These are phyloP conservation scores for Yarrowia deformans DNA, from an alignment of 805 yeast genomes.

Conservation along the genomic window DNA sequence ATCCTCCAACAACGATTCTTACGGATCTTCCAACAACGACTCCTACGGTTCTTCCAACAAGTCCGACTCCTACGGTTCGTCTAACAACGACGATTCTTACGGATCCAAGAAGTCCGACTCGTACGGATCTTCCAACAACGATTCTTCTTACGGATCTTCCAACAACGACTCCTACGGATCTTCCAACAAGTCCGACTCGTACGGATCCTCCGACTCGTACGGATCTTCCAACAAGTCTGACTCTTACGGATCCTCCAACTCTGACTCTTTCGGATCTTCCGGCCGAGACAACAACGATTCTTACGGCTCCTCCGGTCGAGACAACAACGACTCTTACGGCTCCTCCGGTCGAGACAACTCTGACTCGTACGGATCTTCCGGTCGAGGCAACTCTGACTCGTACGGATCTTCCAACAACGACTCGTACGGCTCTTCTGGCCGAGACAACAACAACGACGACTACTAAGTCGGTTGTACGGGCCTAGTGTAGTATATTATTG, in stretches of 20 bases:
- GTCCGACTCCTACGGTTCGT: conserved; percentile 25
- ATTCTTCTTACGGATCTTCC: conserved; percentile 21
- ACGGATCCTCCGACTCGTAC: conserved; percentile 37
- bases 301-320: conserved; percentile 34
- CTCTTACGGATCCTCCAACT: conserved; percentile 39
- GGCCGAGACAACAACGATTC: conserved; percentile 15
- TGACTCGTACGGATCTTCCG: conserved; percentile 39
- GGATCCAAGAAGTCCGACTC: conserved; percentile 35
- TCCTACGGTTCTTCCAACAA: conserved; percentile 38
- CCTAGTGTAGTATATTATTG: conserved; percentile 19
- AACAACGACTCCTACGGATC: conserved; percentile 23
- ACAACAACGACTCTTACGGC: neutral
- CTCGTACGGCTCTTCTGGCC: conserved; percentile 12
- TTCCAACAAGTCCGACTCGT: conserved; percentile 28
- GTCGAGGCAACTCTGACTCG: conserved; percentile 35
- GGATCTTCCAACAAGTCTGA: conserved; percentile 28
- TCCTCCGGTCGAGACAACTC: conserved; percentile 9
- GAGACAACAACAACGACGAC: conserved; percentile 10
- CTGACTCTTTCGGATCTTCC: conserved; percentile 36
- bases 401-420: conserved; percentile 37
- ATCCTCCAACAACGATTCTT: conserved; percentile 8
- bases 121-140: conserved; percentile 15
- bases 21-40: conserved; percentile 17
- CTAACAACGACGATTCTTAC: conserved; percentile 32
- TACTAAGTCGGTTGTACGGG: neutral